Evolutionary conservation across 371 early-diverging fungal species (phyloP).

Genomic region (Lichtheimia ornata): DNA sequence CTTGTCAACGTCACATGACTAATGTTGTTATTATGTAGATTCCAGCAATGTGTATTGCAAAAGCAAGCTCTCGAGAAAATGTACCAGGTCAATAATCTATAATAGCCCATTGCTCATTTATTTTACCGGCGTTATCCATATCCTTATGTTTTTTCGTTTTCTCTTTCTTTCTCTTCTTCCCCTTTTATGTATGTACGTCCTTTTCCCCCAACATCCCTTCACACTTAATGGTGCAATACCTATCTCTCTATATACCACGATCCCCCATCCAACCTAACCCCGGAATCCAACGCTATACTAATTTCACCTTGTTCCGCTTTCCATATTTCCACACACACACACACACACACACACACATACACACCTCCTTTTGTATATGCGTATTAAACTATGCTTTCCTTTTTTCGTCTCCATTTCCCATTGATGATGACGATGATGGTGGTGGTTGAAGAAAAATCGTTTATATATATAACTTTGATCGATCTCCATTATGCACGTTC

Average conservation of each 20-base stretch:
- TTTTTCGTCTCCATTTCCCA: background rate
- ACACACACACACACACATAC: slow-evolving; percentile 1
- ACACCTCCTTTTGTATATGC: slow-evolving; percentile 8
- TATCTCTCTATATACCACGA: slow-evolving; percentile 1
- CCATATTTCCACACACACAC: background rate
- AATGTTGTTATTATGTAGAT: slow-evolving; percentile 12
- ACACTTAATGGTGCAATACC: slow-evolving; percentile 4
- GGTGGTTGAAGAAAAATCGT: background rate
- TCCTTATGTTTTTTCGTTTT: background rate
- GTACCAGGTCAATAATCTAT: slow-evolving; percentile 18
- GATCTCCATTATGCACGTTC: slow-evolving; percentile 13
- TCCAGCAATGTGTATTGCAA: slow-evolving; percentile 27
- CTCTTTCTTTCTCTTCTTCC: slow-evolving; percentile 1
- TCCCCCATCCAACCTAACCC: background rate
- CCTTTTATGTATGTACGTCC: slow-evolving; percentile 10
- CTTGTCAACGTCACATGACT: background rate
- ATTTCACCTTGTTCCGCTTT: no score
- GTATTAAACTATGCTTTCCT: slow-evolving; percentile 4
- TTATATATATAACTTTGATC: background rate
- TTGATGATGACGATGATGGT: background rate
- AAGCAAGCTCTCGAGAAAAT: slow-evolving; percentile 27
- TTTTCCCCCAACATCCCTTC: slow-evolving; percentile 1
- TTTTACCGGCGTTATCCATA: background rate
- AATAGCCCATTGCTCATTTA: slow-evolving; percentile 1
- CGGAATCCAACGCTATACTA: no score